Base-by-base conservation (phyloP, 169 alveolate genomes). In the Plasmodium chabaudi region DNA sequence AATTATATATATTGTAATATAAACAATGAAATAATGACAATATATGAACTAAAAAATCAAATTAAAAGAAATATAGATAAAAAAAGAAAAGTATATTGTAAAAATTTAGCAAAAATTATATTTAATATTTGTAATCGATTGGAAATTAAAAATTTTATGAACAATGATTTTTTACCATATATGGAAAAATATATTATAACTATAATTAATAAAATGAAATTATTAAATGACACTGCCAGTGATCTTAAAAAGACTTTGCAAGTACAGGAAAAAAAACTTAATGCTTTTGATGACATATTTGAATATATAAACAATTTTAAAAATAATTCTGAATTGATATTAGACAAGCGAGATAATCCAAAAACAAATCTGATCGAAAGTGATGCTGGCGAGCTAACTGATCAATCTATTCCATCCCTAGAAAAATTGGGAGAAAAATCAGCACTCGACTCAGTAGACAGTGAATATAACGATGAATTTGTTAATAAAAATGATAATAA, bases 1-100 rank as follows among this genome's bases (percentile, higher is more conserved):
- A 82, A 82, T 67, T 82, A 44, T 61, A 82, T 82, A 67, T 82
- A 82, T 61, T 82, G 90, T 49, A 82, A 82, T 67, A 53, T 82
- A 46, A 82, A 82, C 53, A 68, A 46, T 67, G 90, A 82, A 19
- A 82, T 67, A 4, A 82, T 82, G 90, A 82, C 90, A 46, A 53
- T 82, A 39, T 72, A 82, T 34, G 90, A 82, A 34, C 44, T 82
- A 59, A 82, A 82, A 82, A 21, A 49, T 7, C 90, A 82, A 49
- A 65, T 82, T 21, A 82, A 82, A 82, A 65, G 27, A 82, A 82
- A 82, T 42, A 65, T 47, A n/a, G 10, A 39, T 17, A 65, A 82
- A 61, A 82, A 56, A 44, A 34, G 42, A 34, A 82, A 71, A 67
- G 60, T 82, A 0, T 82, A 67, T 82, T 82, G 90, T 49, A 82